Base-by-base conservation (phyloP, 1,284 basidiomycete species). In the Tylopilus sp. region DNA sequence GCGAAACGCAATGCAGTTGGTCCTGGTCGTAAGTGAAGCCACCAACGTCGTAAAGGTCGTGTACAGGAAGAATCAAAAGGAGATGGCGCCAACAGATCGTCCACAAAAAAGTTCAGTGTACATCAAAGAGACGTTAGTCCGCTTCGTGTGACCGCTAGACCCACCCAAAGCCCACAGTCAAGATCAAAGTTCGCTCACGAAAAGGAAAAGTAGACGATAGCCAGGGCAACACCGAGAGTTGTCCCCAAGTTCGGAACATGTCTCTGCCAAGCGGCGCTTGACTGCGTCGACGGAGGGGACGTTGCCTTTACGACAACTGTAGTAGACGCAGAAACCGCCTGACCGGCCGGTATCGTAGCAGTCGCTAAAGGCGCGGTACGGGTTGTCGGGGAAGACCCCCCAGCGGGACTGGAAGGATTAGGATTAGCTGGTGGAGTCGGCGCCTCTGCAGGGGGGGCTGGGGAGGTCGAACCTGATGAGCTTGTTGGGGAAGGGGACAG, bases 241-340 rank as follows among this genome's bases (percentile, higher is more conserved):
- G 46, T 43, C 19, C 51, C 34, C 9, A 49, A 28, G 23, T 44
- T 37, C 23, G 65, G 51, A 7, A 26, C 38, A 30, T 53, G 56
- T 13, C 61, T 65, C 45, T 42, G 43, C 65, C 61, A 61, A 35
- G 66, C 66, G 13, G 57, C 52, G 6, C 29, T 63, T 5, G 63
- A 55, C 26, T 54, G 50, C 9, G 54, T 25, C 25, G 65, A 31
- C 3, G 53, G 35, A 4, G 52, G 30, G 13, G 26, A 4, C 2
- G 54, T 50, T 10, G 46, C 2, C 11, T 48, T 46, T 15, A 42
- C 35, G 3, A 50, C 46, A 10, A 59, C 42, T 12, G 33, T 36
- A 19, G 52, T 38, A 16, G 49, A 46, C 4, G 59, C 35, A 36
- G 56, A 50, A 18, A 34, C 11, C 6, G 48, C 16, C 15, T 39